Evolutionary conservation across 1,284 basidiomycete genomes (phyloP), one percentile per base, ranked within the genome.

Genomic region (Nidula niveotomentosa): DNA sequence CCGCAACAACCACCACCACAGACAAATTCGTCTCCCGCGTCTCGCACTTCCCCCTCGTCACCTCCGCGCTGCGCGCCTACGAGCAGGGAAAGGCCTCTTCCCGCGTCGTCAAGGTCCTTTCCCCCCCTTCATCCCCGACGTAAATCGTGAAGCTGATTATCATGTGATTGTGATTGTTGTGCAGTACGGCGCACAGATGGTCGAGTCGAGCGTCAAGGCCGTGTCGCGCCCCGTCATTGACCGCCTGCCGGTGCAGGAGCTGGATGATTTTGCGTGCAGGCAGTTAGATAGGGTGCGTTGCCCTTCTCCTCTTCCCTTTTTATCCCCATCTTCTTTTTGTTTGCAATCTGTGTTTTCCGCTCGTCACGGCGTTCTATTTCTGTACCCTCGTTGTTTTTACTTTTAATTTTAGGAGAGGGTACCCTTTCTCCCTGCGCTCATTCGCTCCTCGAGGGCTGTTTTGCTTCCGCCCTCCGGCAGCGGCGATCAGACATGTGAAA

Each of bases 211-310:
- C 44, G 85, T 96, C 53, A 91, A 89, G 69, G 81, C 88, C 34
- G 86, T 95, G 51, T 93, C 91, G 9, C 78, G 85, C 8, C 93
- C 93, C n/a, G 91, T 94, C 49, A 90, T 93, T 55, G 84, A 90
- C 58, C 83, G 89, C 46, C 76, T 94, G 0, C 91, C 83, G 44
- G 87, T 84, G 53, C 84, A 83, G 57, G 86, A 88, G 64, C 74
- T 94, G n/a, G 93, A 95, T 61, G 91, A 92, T 57, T 94, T 94
- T 69, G 93, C 93, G 1, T 91, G 90, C 65, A 80, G 91, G 52
- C 92, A 94, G 67, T 78, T 95, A 47, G 92, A 95, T 69, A 79
- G 84, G 65, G 86, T 92, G 59, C 62, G 85, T 75, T 56, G 45
- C 18, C 45, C 10, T 13, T 35, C 12, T 49, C 49, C 33, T n/a